These are phyloP conservation scores for Aspergillus texensis DNA, from an alignment of 2,329 filamentous ascomycete genomes.

Conservation along the genomic window DNA sequence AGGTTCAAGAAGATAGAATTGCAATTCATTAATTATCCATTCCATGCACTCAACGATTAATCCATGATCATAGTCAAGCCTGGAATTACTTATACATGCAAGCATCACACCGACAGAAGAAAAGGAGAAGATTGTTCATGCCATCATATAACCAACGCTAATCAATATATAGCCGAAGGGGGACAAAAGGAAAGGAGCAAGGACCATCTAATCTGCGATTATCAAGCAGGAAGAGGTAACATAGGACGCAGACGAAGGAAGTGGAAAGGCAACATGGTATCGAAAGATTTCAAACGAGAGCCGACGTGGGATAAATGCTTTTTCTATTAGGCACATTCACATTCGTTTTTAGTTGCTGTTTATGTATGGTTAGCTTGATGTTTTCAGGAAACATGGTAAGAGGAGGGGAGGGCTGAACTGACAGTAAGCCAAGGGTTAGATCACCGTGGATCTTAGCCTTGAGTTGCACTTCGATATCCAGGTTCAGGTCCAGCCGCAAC, in stretches of 20 bases:
- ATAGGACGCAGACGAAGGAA: background rate
- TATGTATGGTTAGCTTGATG: background rate
- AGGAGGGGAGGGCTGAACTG: slow-evolving; percentile 45
- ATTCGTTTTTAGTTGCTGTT: background rate
- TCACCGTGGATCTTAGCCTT: slow-evolving; percentile 87
- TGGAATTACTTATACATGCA: slow-evolving; percentile 24
- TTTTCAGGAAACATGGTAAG: background rate
- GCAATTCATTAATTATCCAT: background rate
- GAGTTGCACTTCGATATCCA: slow-evolving; percentile 81
- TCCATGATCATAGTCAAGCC: slow-evolving; percentile 11
- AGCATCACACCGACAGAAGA: slow-evolving; percentile 10
- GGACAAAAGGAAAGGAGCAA: background rate
- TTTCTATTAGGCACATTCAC: background rate
- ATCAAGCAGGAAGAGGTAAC: background rate
- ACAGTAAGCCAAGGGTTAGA: slow-evolving; percentile 76
- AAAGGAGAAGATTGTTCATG: slow-evolving; percentile 6
- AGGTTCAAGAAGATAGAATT: background rate
- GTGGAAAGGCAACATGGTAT: background rate
- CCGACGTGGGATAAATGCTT: background rate
- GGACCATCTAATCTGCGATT: background rate
- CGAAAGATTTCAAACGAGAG: background rate
- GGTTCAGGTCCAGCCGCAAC: slow-evolving; percentile 73
- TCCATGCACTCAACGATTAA: slow-evolving; percentile 1
- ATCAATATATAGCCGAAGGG: background rate
- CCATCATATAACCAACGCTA: background rate